Conservation (phyloP, 306 rosid genomes). For the Rosa persica region DNA sequence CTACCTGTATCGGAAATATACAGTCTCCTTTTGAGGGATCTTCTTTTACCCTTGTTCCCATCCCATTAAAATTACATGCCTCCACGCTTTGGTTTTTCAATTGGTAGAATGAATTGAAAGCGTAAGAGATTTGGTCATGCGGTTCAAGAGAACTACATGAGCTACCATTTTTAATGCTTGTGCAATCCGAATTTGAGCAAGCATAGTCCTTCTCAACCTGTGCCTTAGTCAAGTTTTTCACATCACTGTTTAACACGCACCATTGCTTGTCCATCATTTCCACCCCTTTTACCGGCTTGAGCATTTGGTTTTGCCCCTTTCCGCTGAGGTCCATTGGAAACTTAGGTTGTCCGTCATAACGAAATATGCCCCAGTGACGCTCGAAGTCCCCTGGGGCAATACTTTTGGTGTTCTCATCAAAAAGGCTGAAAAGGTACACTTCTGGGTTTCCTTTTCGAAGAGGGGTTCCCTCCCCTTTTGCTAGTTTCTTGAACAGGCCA, state of each 20-base stretch:
- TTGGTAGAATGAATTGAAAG: background rate
- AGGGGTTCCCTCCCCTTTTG: slow-evolving; percentile 50
- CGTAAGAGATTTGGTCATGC: background rate
- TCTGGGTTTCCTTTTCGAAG: slow-evolving; percentile 31
- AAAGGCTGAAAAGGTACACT: slow-evolving; percentile 54
- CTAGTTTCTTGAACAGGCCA: slow-evolving; percentile 60
- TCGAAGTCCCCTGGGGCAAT: slow-evolving; percentile 62
- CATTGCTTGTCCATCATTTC: slow-evolving; percentile 1
- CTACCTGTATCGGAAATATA: background rate
- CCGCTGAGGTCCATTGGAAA: slow-evolving; percentile 59
- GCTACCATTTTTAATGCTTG: slow-evolving; percentile 7
- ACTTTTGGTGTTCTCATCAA: slow-evolving; percentile 67
- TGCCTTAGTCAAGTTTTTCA: slow-evolving; percentile 13
- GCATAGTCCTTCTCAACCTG: background rate
- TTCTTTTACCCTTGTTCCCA: background rate
- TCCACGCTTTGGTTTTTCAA: background rate
- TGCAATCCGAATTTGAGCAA: background rate
- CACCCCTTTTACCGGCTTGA: background rate
- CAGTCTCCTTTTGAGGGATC: background rate
- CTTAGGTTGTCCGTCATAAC: slow-evolving; percentile 59
- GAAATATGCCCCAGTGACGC: slow-evolving; percentile 90
- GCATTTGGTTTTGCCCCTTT: slow-evolving; percentile 23
- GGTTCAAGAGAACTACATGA: background rate
- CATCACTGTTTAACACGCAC: slow-evolving; percentile 13
- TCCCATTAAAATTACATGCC: background rate